Base-by-base conservation (phyloP, 768 basidiomycete genomes). In the Leccinellum luteum region DNA sequence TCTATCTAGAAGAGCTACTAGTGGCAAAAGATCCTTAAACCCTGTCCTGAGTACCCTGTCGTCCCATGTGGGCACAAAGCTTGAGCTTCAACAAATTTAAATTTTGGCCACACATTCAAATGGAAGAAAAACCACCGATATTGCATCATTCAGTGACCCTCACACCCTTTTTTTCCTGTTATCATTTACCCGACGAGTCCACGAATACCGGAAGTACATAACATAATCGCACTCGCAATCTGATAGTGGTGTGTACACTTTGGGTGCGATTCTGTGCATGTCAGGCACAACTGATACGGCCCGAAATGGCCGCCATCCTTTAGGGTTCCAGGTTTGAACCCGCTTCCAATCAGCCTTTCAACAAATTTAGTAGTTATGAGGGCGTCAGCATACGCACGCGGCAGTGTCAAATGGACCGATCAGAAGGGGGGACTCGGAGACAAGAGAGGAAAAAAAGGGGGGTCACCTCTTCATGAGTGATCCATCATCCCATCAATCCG, bases 221-320 rank as follows among this genome's bases (percentile, higher is more conserved):
- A 47, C 41, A 43, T 43, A 43, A 43, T 19, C 19, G 41, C 41
- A 43, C 19, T 43, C 41, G 41, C n/a, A 19, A 51, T 64, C 52
- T 64, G 27, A 53, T 45, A 50, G 52, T 38, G 23, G 43, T 50
- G 44, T 53, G 61, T 43, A 43, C 19, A 43, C 10, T 19, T 43
- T 43, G 34, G 4, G 50, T 52, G 8, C 38, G 38, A 41, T 19
- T 41, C n/a, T 35, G 2, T 27, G 55, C 44, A 51, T 38, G 63
- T 52, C 54, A 65, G 64, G 64, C 64, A 64, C 63, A 3, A 50
- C 1, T 65, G 64, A 58, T 65, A 50, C n/a, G 41, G 41, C 10
- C 41, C 55, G 17, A 12, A 23, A 6, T 10, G 50, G 14, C 32
- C 19, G 44, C 44, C 38, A 41, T 41, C 19, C n/a, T n/a, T n/a